Conservation (phyloP, 371 early-diverging fungal species). For the Hamiltosporidium magnivora region DNA sequence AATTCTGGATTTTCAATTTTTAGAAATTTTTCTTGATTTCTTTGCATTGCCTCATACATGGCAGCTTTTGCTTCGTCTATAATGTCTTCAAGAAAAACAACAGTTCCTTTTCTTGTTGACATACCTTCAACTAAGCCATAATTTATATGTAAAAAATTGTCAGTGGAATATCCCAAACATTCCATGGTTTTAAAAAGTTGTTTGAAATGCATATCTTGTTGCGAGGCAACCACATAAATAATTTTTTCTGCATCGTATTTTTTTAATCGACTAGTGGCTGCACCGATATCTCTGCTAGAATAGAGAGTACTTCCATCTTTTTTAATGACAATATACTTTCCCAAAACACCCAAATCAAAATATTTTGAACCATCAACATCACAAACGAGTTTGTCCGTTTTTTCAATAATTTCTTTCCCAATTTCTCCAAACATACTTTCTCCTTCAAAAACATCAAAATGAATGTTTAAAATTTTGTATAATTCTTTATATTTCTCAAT, state of each 20-base stretch:
- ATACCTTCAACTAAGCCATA: constrained; percentile 86
- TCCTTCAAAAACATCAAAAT: constrained; percentile 91
- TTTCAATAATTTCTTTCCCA: constrained; percentile 64
- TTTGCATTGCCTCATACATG: constrained; percentile 79
- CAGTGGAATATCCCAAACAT: constrained; percentile 64
- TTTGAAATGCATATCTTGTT: constrained; percentile 83
- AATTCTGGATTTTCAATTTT: constrained; percentile 69
- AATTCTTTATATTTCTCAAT: constrained; percentile 81
- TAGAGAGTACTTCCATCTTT: constrained; percentile 87
- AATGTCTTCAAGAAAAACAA: constrained; percentile 90
- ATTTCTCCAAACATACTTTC: constrained; percentile 78
- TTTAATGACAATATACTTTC: constrained; percentile 67
- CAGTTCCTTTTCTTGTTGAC: constrained; percentile 91
- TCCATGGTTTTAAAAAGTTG: constrained; percentile 84
- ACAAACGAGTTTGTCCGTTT: constrained; percentile 51
- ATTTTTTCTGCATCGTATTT: constrained; percentile 76
- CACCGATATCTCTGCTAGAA: constrained; percentile 90
- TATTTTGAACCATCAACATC: constrained; percentile 50
- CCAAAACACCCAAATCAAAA: constrained; percentile 41
- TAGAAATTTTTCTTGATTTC: constrained; percentile 68
- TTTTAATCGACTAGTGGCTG: constrained; percentile 77
- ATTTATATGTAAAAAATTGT: constrained; percentile 72
- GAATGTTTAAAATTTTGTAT: constrained; percentile 77
- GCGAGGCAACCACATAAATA: constrained; percentile 82
- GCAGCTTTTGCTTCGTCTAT: constrained; percentile 71